phyloP scores from a whole-genome alignment of 805 yeast species.

The Starmera pachycereana region DNA sequence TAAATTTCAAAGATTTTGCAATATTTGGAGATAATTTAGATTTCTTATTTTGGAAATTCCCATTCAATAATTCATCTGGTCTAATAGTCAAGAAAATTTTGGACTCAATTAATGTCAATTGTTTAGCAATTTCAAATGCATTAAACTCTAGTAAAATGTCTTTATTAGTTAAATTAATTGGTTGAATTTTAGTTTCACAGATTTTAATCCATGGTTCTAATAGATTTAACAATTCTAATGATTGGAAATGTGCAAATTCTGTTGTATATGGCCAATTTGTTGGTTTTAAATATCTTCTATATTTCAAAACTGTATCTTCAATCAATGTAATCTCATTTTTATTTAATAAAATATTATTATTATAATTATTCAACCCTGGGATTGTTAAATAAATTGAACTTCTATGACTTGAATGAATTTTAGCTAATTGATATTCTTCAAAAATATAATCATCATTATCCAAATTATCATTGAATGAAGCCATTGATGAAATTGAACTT shows the following conservation, averaged over 20 bases:
- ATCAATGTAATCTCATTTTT: constrained; percentile 22
- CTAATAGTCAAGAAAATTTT: constrained; percentile 51
- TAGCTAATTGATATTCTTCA: constrained; percentile 48
- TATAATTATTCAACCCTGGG: constrained; percentile 13
- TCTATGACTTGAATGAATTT: constrained; percentile 29
- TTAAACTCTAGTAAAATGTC: constrained; percentile 31
- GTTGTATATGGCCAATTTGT: constrained; percentile 13
- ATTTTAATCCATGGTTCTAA: constrained; percentile 46
- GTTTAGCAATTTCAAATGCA: constrained; percentile 69
- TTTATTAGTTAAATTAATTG: constrained; percentile 10
- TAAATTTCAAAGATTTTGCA: constrained; percentile 49
- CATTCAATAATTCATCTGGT: constrained; percentile 57
- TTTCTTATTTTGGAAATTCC: constrained; percentile 50
- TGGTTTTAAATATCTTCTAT: constrained; percentile 36
- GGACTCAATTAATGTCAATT: constrained; percentile 63
- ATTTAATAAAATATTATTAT: constrained; percentile 14
- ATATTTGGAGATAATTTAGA: constrained; percentile 58
- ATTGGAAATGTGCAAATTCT: constrained; percentile 10
- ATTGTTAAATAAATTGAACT: constrained; percentile 25
- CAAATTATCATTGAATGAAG: constrained; percentile 18
- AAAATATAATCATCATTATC: constrained; percentile 36
- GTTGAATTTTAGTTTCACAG: constrained; percentile 27
- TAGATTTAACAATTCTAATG: constrained; percentile 14
- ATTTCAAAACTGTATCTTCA: constrained; percentile 40
- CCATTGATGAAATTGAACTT: constrained; percentile 20